Evolutionary conservation across 2,329 filamentous ascomycete species (phyloP).

Genomic region (Macroventuria anomochaeta): DNA sequence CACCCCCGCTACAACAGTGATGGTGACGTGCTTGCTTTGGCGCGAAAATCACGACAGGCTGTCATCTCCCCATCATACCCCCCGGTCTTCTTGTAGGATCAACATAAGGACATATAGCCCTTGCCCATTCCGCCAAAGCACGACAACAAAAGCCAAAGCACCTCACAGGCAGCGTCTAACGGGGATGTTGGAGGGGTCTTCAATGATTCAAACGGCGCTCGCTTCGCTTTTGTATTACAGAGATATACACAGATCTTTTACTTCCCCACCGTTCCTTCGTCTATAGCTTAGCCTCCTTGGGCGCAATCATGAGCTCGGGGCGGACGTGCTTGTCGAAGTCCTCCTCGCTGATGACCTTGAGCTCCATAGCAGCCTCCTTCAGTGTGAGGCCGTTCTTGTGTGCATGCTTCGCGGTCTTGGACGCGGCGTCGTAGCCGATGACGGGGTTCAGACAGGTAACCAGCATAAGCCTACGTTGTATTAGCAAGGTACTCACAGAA

Average conservation of each 20-base stretch:
- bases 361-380: constrained; percentile 91
- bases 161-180: too few species aligned
- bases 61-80: too few species aligned
- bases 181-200: too few species aligned
- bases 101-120: too few species aligned
- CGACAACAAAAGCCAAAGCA: too few species aligned
- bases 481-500: constrained; percentile 11
- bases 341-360: constrained; percentile 83
- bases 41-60: too few species aligned
- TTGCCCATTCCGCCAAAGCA: too few species aligned
- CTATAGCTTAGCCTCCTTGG: constrained; percentile 60
- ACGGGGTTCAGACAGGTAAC: constrained; percentile 73
- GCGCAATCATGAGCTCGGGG: constrained; percentile 94
- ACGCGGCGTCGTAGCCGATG: constrained; percentile 43
- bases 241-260: constrained; percentile 4
- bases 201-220: background rate
- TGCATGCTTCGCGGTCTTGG: constrained; percentile 68
- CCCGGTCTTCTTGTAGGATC: too few species aligned
- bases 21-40: too few species aligned
- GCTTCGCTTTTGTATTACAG: constrained; percentile 12
- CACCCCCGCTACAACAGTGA: too few species aligned
- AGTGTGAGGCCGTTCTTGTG: constrained; percentile 97
- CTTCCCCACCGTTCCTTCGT: background rate
- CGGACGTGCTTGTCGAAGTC: constrained; percentile 91
- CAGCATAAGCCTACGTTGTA: constrained; percentile 79